Conservation (phyloP, 2,329 filamentous ascomycete genomes). For the Colletotrichum musae region DNA sequence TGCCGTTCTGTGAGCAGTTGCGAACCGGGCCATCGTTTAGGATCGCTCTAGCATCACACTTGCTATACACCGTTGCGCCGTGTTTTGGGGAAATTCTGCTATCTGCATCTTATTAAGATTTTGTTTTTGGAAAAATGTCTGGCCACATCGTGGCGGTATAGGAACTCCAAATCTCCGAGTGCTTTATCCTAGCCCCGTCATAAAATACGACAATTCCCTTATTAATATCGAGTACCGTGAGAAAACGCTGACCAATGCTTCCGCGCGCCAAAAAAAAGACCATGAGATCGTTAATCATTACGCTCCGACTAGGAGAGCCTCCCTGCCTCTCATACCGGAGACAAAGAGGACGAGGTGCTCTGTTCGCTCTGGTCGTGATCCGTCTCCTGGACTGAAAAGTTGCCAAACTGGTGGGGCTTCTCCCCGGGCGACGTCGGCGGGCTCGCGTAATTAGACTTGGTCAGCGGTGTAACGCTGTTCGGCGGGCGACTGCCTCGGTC, state of each 20-base stretch:
- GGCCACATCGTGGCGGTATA: too few relatives aligned
- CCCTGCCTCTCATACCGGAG: conserved; percentile 14
- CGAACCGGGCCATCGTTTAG: too few relatives aligned
- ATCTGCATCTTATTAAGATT: too few relatives aligned
- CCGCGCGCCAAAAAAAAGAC: background rate
- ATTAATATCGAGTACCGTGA: background rate
- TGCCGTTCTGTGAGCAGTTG: too few relatives aligned
- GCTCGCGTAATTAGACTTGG: background rate
- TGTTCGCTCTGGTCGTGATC: background rate
- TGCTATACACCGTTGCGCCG: too few relatives aligned
- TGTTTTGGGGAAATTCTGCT: too few relatives aligned
- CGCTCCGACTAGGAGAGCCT: too few relatives aligned
- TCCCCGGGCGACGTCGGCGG: conserved; percentile 5
- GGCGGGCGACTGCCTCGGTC: conserved; percentile 6
- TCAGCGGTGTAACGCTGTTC: background rate
- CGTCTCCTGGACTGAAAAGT: conserved; percentile 13
- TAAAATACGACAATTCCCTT: background rate
- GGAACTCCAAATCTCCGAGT: too few relatives aligned
- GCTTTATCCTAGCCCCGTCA: too few relatives aligned
- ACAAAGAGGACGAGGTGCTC: conserved; percentile 8
- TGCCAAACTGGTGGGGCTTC: conserved; percentile 9
- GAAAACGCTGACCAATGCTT: background rate
- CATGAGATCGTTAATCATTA: conserved; percentile 23
- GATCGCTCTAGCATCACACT: too few relatives aligned
- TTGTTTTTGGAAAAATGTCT: too few relatives aligned